phyloP scores from a whole-genome alignment of 2,329 filamentous ascomycete species.

The Penicillium olsonii region DNA sequence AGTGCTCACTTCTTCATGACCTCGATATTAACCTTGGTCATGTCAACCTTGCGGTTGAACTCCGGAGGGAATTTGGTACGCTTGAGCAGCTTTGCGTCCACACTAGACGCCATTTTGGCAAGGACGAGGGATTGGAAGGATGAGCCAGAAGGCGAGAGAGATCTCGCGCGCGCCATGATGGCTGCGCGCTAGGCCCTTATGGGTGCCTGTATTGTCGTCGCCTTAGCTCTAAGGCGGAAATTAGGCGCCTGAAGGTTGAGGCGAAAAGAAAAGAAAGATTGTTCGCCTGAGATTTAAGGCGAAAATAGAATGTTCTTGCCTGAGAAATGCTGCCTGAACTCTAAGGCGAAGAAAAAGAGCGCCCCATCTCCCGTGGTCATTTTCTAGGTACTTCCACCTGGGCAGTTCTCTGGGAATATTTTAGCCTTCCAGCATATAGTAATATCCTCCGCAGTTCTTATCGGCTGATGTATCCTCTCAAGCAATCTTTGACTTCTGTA shows the following conservation, averaged over 20 bases:
- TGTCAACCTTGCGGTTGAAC: constrained; percentile 95
- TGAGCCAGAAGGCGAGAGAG: not conserved
- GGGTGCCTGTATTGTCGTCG: not conserved
- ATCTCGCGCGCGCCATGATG: not conserved
- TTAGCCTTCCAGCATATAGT: no score
- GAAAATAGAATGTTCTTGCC: no score
- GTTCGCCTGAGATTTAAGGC: no score
- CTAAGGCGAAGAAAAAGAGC: no score
- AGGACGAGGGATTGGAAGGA: not conserved
- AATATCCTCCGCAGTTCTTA: no score
- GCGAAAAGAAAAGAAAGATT: no score
- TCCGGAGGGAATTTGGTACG: constrained; percentile 91
- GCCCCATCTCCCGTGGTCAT: no score
- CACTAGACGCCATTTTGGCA: constrained; percentile 71
- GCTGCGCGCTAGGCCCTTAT: not conserved
- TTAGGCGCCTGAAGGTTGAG: not conserved
- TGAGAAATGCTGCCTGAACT: no score
- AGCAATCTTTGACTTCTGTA: no score
- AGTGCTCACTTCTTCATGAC: constrained; percentile 88
- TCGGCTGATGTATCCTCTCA: no score
- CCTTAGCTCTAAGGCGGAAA: not conserved
- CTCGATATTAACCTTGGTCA: constrained; percentile 93
- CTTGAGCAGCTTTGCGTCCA: constrained; percentile 86
- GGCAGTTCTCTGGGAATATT: no score
- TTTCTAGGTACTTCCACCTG: no score